Evolutionary conservation across 2,329 filamentous ascomycete genomes (phyloP), one percentile per base, ranked within the genome.

Genomic region (Phyllosticta citrichinensis): DNA sequence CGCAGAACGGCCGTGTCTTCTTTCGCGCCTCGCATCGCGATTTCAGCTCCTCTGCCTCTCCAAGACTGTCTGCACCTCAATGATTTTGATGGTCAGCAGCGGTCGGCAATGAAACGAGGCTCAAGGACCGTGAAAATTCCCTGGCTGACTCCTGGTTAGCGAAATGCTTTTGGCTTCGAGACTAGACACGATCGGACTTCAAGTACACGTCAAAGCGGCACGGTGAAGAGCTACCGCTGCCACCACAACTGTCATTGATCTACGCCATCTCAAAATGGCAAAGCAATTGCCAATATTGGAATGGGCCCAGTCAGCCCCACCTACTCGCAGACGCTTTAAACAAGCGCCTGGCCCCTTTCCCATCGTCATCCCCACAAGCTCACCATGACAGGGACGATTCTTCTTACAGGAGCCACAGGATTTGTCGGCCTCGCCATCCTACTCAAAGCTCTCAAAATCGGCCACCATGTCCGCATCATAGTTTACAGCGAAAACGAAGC

Each of bases 391-490:
- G 52, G 58, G 9, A 53, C 25, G 5, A 10, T 72, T 10, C 65
- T 72, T 20, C 65, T 73, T 35, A 73, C 71, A 10, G 71, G 71
- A 5, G 68, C 69, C 55, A 71, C 71, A 60, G 71, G 72, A 40
- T 73, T 71, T 55, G 68, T 73, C 55, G 71, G 70, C 30, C 67
- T 66, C 52, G 64, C 67, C 6, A 62, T 70, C 2, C 67, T 69
- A 8, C 57, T 65, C 11, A 62, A 65, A 11, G 63, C 69, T 2
- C 67, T 73, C 60, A 33, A 63, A 22, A 65, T 64, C 56, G 70
- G 70, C 14, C 73, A 73, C 62, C 30, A 35, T n/a, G 61, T 72
- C 27, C 65, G 70, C 10, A 69, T 68, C 5, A 69, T 70, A 19
- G 64, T 70, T n/a, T 66, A 71, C 27, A 60, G 25, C 55, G 58